Base-by-base conservation (phyloP, 352 stramenopile genomes). In the Globisporangium spinosum region DNA sequence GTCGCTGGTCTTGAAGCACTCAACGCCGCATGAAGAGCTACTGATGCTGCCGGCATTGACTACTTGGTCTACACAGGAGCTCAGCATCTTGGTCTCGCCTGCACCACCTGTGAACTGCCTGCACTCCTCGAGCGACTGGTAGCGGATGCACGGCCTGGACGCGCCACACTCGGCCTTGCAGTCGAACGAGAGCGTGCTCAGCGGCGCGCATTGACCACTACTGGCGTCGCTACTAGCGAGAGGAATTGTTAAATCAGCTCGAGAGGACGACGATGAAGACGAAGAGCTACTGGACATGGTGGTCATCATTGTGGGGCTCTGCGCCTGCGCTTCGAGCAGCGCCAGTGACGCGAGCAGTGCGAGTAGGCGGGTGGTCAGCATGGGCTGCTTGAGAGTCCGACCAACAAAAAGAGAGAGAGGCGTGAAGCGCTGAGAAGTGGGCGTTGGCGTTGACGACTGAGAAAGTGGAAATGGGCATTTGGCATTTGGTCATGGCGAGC, bases 121-220 rank as follows among this genome's bases (percentile, higher is more conserved):
- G 23, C 65, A 70, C 7, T 58, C 47, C 1, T 34, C 22, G 38
- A 65, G 35, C 32, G 65, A 70, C 23, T 22, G 22, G 51, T 70
- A 70, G 25, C 57, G 65, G 7, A 70, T 61, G 20, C 65, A 70
- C 32, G 65, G 65, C 1, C 58, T 45, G 4, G 20, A 15, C 2
- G 23, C n/a, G 12, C 13, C 58, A 23, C 65, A 70, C 13, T 65
- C 38, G 9, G 1, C 20, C 45, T 32, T 23, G 32, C 65, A 70
- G 17, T 58, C 57, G 58, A 70, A 70, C 45, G 65, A 65, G 57
- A 70, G 65, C 23, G 65, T 70, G 49, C 43, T 61, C 25, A 70
- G 32, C 23, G 57, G 57, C 32, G 58, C 34, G 49, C 65, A 70
- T 15, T 62, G 51, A 27, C 27, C 3, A 53, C 13, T 61, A 20